Evolutionary conservation across 192 early-diverging fungal genomes (phyloP), one percentile per base, ranked within the genome.

Genomic region (Coemansia sp.): DNA sequence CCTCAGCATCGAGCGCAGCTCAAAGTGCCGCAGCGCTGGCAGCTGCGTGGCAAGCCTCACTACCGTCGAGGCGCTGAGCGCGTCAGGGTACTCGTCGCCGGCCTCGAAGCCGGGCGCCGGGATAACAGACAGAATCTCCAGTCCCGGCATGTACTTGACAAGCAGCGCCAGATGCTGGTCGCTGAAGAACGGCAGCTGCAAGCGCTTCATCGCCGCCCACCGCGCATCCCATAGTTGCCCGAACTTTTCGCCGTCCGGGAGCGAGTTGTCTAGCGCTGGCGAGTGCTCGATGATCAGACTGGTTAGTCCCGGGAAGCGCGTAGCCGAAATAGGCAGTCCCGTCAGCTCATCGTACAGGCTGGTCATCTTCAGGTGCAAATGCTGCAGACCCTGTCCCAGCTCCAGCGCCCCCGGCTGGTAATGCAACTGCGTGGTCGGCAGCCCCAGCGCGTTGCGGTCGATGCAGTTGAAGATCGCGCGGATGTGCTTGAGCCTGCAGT

Each of bases 241-340:
- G 20, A 80, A 80, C 55, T 75, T 74, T 36, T 80, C 77, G 59
- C 77, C 77, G 36, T 75, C 73, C 3, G 64, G 73, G 49, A 80
- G 69, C 59, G 77, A 75, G 59, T 80, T 80, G 45, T 80, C 77
- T 42, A 80, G 63, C 19, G 77, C 77, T 7, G 77, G 77, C 43
- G 77, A 80, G 46, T 80, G 77, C 73, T 80, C 77, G 63, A 80
- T 80, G 17, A 80, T 75, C 10, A 80, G 69, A 35, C 77, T 80
- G 32, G 69, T 63, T 34, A 80, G 66, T 0, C 53, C 65, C 13
- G 77, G 77, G 56, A 80, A 71, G 14, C 77, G 66, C 1, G 77
- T 72, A 0, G 77, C 72, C 0, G 73, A 75, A 15, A 80, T 69
- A 3, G 77, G 77, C 48, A 80, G 40, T 6, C 77, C 77, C 17